Conservation (phyloP, 2,329 filamentous ascomycete species). For the Neopestalotiopsis clavispora region DNA sequence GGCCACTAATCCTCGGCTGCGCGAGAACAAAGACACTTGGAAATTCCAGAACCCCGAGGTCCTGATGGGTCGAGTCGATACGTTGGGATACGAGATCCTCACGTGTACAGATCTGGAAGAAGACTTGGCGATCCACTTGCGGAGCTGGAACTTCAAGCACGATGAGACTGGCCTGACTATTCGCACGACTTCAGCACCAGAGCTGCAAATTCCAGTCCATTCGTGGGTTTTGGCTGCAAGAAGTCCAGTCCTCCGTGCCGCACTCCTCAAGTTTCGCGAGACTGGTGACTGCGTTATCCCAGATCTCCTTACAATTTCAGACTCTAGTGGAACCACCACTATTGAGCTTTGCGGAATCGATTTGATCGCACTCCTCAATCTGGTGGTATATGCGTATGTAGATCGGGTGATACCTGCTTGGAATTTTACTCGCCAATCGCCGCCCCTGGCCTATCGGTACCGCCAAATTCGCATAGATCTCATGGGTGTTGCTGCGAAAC, state of each 20-base stretch:
- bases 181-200: conserved; percentile 65
- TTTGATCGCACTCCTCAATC: conserved; percentile 77
- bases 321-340: conserved; percentile 54
- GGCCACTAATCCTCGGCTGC: conserved; percentile 42
- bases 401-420: conserved; percentile 84
- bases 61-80: conserved; percentile 58
- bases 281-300: conserved; percentile 59
- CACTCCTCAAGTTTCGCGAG: conserved; percentile 61
- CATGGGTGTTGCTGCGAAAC: conserved; percentile 79
- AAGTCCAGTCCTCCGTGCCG: conserved; percentile 70
- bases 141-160: conserved; percentile 42
- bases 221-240: conserved; percentile 79
- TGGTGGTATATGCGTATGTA: conserved; percentile 81
- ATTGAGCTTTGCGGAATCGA: conserved; percentile 75
- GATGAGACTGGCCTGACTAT: conserved; percentile 50
- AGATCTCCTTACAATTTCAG: conserved; percentile 64
- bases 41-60: conserved; percentile 46
- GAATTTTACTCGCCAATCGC: conserved; percentile 74
- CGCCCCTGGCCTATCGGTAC: conserved; percentile 72
- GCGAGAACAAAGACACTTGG: conserved; percentile 44
- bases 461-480: conserved; percentile 82
- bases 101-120: conserved; percentile 69
- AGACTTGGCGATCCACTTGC: conserved; percentile 60
- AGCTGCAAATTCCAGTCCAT: conserved; percentile 79
- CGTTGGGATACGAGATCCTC: conserved; percentile 58